A percentile compares a stretch with the other conserved stretches of the same genome.
phyloP scores from a whole-genome alignment of 2,329 filamentous ascomycete species.

The Ceratocystis cubensis region DNA sequence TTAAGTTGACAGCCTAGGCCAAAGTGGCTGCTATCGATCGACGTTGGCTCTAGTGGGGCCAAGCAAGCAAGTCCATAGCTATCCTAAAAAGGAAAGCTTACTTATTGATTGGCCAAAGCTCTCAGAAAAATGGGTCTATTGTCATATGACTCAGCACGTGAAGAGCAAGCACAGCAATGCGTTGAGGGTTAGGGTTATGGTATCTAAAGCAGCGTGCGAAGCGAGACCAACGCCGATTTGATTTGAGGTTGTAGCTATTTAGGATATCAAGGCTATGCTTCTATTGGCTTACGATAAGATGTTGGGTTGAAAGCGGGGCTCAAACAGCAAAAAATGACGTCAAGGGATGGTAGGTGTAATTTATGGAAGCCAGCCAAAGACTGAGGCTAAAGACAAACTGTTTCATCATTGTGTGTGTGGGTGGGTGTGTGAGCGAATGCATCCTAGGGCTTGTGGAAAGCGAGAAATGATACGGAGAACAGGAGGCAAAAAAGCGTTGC shows the following conservation, averaged over 20 bases:
- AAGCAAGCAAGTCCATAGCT: conserved; percentile 14
- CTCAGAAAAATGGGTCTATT: background rate
- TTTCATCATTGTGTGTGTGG: too few relatives aligned
- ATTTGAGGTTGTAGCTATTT: too few relatives aligned
- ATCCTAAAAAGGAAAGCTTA: conserved; percentile 9
- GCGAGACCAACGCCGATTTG: too few relatives aligned
- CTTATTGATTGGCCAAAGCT: conserved; percentile 17
- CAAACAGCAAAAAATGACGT: background rate
- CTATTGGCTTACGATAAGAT: background rate
- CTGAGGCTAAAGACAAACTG: too few relatives aligned
- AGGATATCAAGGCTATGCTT: too few relatives aligned
- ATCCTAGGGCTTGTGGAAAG: too few relatives aligned
- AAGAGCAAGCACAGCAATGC: background rate
- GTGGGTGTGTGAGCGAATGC: too few relatives aligned
- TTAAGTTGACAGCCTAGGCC: conserved; percentile 14
- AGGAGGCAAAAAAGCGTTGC: background rate
- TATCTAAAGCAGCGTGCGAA: too few relatives aligned
- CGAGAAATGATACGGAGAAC: too few relatives aligned
- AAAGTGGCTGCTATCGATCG: conserved; percentile 16
- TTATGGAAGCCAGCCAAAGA: background rate
- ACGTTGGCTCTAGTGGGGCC: conserved; percentile 17
- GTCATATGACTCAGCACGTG: conserved; percentile 16
- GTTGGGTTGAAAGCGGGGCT: background rate
- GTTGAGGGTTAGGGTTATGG: background rate
- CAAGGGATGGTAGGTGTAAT: background rate